These are phyloP conservation scores for Populus ilicifolia DNA, from an alignment of 345 rosid genomes.

Conservation along the genomic window DNA sequence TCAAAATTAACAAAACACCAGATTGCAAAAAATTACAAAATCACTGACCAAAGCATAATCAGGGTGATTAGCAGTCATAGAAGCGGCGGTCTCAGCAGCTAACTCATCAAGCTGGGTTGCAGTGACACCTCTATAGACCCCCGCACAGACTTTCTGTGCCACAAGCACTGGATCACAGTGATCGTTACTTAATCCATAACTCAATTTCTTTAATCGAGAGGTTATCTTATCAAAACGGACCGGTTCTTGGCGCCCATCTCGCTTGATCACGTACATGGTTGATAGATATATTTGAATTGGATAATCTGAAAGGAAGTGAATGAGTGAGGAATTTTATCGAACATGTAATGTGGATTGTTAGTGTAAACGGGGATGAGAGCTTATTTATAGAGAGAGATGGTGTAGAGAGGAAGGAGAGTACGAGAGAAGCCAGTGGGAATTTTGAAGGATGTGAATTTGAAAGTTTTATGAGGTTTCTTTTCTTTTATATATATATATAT, in stretches of 20 bases:
- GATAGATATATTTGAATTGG: neutral
- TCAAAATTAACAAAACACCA: neutral
- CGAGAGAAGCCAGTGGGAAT: slow-evolving; percentile 3
- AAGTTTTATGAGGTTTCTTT: neutral
- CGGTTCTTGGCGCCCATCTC: slow-evolving; percentile 75
- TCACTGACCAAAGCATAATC: slow-evolving; percentile 80
- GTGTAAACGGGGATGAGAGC: too few species aligned
- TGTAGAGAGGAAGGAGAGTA: slow-evolving; percentile 40
- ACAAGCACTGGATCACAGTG: slow-evolving; percentile 92
- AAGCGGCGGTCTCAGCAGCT: slow-evolving; percentile 92
- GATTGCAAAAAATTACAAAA: neutral
- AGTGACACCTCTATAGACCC: slow-evolving; percentile 90
- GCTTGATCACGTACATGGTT: slow-evolving; percentile 77
- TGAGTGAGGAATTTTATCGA: slow-evolving; percentile 7
- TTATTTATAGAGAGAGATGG: neutral
- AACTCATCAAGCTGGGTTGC: slow-evolving; percentile 85
- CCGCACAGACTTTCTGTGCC: slow-evolving; percentile 85
- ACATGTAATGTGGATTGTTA: neutral
- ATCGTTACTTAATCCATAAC: slow-evolving; percentile 70
- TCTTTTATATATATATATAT: neutral
- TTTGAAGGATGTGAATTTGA: slow-evolving; percentile 8
- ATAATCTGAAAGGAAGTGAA: neutral
- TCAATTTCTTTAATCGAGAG: slow-evolving; percentile 75
- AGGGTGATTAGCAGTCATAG: slow-evolving; percentile 84
- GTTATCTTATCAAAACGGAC: slow-evolving; percentile 87